Evolutionary conservation across 2,329 filamentous ascomycete species (phyloP).

Genomic region (Xylariaceae sp.): DNA sequence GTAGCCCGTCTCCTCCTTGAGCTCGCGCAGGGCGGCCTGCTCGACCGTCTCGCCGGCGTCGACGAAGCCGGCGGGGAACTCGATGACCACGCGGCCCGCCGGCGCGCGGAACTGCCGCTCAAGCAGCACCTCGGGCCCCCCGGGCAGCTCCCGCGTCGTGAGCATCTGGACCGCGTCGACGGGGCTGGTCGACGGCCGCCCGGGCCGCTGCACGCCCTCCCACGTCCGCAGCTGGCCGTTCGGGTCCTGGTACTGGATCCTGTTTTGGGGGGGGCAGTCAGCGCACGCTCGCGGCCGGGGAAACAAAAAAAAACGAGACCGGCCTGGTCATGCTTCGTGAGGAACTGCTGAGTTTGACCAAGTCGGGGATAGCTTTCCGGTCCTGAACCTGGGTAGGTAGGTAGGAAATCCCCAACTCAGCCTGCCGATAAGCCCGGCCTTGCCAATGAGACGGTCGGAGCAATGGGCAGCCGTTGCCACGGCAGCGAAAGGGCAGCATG

Average conservation of each 20-base stretch:
- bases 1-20: constrained; percentile 33
- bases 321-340: too few species aligned
- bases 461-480: neutral
- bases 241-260: constrained; percentile 23
- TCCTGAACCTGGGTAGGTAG: neutral
- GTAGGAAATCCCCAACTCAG: neutral
- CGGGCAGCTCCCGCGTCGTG: constrained; percentile 15
- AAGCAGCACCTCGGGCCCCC: constrained; percentile 24
- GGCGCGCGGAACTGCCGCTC: constrained; percentile 33
- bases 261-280: constrained; percentile 4
- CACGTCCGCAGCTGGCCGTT: constrained; percentile 20
- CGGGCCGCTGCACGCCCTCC: constrained; percentile 21
- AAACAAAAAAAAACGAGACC: too few species aligned
- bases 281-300: too few species aligned
- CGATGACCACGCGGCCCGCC: constrained; percentile 29
- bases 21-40: constrained; percentile 30
- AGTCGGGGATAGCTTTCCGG: neutral
- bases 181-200: constrained; percentile 18
- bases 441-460: too few species aligned
- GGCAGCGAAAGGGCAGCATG: neutral
- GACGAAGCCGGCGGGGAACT: constrained; percentile 32
- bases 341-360: too few species aligned
- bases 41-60: constrained; percentile 30
- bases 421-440: neutral
- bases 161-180: constrained; percentile 25